A percentile compares a stretch with the other conserved stretches of the same genome.
phyloP scores from a whole-genome alignment of 1,284 basidiomycete species.

The Ceratobasidium sp. region DNA sequence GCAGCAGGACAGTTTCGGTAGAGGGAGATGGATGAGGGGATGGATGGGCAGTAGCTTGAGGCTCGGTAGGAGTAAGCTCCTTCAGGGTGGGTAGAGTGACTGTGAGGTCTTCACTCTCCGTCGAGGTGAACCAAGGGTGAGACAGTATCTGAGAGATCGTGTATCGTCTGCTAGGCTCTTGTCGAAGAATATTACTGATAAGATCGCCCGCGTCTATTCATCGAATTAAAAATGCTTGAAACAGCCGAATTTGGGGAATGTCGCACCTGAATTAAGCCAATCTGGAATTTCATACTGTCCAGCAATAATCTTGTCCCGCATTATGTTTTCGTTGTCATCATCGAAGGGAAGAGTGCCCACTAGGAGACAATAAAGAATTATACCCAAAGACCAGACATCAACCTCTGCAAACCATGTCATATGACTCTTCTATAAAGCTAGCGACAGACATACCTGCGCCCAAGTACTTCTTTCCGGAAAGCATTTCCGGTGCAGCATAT shows the following conservation, averaged over 20 bases:
- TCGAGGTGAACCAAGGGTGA: slow-evolving; percentile 89
- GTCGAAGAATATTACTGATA: slow-evolving; percentile 82
- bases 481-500: slow-evolving; percentile 95
- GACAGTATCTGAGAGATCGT: slow-evolving; percentile 88
- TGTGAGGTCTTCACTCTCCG: slow-evolving; percentile 54
- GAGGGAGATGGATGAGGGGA: slow-evolving; percentile 53
- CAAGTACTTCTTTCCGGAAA: slow-evolving; percentile 88
- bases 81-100: slow-evolving; percentile 54
- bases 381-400: slow-evolving; percentile 96
- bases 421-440: slow-evolving; percentile 51
- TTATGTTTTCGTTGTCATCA: slow-evolving; percentile 92
- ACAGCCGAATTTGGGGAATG: slow-evolving; percentile 46
- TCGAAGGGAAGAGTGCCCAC: slow-evolving; percentile 97
- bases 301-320: slow-evolving; percentile 88
- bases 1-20: slow-evolving; percentile 54
- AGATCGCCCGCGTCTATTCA: slow-evolving; percentile 82
- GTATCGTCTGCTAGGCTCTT: slow-evolving; percentile 80
- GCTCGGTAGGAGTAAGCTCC: slow-evolving; percentile 45
- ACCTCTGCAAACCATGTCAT: slow-evolving; percentile 71
- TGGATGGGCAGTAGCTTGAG: slow-evolving; percentile 50
- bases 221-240: slow-evolving; percentile 34
- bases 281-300: slow-evolving; percentile 93
- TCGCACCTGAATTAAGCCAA: slow-evolving; percentile 85
- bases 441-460: slow-evolving; percentile 76
- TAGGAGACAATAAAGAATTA: slow-evolving; percentile 94